phyloP scores from a whole-genome alignment of 1,139 yeast genomes.

The Trichomonascaceae sp. region DNA sequence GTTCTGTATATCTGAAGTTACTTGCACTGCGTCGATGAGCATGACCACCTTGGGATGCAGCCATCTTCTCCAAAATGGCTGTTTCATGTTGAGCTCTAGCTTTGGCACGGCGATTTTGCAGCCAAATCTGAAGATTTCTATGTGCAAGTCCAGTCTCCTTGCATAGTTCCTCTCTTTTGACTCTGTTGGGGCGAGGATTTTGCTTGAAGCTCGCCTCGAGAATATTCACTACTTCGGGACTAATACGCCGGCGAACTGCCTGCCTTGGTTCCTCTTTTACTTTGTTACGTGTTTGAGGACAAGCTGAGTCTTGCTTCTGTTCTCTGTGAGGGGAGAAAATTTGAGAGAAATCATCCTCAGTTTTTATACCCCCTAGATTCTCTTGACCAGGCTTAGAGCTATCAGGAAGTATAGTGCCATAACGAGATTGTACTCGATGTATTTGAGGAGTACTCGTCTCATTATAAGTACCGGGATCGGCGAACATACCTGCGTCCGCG shows the following conservation, averaged over 20 bases:
- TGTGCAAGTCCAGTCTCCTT: slow-evolving; percentile 25
- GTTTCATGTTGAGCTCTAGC: slow-evolving; percentile 24
- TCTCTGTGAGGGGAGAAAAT: neutral
- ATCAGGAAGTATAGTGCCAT: neutral
- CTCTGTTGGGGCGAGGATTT: slow-evolving; percentile 28
- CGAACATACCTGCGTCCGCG: no score
- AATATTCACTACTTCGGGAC: slow-evolving; percentile 24
- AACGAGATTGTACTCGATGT: no score
- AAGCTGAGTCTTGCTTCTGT: neutral
- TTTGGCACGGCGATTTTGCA: slow-evolving; percentile 30
- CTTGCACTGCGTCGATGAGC: neutral
- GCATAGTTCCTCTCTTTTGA: slow-evolving; percentile 24
- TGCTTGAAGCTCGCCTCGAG: slow-evolving; percentile 26
- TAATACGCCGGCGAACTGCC: slow-evolving; percentile 24
- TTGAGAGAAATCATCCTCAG: neutral
- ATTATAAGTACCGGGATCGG: neutral
- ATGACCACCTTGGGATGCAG: slow-evolving; percentile 7
- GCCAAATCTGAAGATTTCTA: slow-evolving; percentile 30
- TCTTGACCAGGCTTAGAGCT: neutral
- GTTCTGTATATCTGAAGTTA: neutral
- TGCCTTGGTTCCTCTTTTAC: slow-evolving; percentile 1
- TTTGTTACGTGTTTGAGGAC: neutral
- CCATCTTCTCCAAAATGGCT: slow-evolving; percentile 12
- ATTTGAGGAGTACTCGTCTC: neutral
- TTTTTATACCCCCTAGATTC: neutral